Evolutionary conservation across 371 early-diverging fungal genomes (phyloP).

Genomic region (Choanephora cucurbitarum): DNA sequence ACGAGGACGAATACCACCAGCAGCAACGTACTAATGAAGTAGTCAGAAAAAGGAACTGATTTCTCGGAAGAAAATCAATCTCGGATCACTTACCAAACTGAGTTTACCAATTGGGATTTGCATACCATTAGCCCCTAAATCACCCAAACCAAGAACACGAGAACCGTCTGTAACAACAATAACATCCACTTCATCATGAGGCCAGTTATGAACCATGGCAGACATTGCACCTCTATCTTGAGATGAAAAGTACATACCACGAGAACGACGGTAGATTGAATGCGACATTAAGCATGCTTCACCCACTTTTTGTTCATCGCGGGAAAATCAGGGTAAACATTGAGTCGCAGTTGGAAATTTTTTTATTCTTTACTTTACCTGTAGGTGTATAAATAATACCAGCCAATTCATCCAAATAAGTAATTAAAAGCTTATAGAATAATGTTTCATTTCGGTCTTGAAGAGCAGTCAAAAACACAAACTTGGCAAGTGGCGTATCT

Average conservation of each 20-base stretch:
- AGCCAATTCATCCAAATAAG: constrained; percentile 55
- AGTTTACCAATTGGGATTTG: constrained; percentile 63
- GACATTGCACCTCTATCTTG: constrained; percentile 63
- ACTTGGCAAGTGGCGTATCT: constrained; percentile 58
- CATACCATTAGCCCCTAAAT: constrained; percentile 72
- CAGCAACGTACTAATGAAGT: constrained; percentile 54
- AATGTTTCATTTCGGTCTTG: constrained; percentile 68
- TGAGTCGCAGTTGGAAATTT: neutral
- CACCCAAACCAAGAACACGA: constrained; percentile 66
- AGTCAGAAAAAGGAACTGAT: constrained; percentile 3
- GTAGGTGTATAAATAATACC: constrained; percentile 53
- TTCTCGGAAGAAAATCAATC: neutral
- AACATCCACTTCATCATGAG: constrained; percentile 59
- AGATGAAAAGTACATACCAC: constrained; percentile 65
- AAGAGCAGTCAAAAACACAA: constrained; percentile 49
- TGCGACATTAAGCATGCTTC: constrained; percentile 57
- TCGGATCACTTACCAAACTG: constrained; percentile 43
- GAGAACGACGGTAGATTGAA: constrained; percentile 61
- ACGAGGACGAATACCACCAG: constrained; percentile 65
- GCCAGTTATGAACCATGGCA: constrained; percentile 61
- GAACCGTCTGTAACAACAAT: constrained; percentile 73
- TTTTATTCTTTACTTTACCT: constrained; percentile 17
- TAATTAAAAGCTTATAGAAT: constrained; percentile 67
- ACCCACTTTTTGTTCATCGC: constrained; percentile 26
- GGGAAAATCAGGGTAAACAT: neutral